Evolutionary conservation across 208 protist species (phyloP).

Genomic region (Histomonas meleagridis): DNA sequence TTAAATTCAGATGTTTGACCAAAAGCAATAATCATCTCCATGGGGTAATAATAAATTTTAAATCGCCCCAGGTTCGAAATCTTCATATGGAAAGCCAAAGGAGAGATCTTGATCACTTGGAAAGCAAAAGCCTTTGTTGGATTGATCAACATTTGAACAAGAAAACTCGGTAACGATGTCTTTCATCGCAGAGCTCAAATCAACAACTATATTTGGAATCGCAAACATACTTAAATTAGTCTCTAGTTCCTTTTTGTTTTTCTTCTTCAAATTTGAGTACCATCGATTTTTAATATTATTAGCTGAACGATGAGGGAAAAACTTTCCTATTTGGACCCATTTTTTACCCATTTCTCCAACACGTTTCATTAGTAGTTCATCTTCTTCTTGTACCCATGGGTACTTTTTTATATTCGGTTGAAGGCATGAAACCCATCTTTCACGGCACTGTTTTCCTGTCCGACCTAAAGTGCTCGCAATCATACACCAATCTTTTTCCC

Average conservation of each 20-base stretch:
- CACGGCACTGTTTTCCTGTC: neutral
- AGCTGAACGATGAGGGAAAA: neutral
- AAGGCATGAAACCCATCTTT: neutral
- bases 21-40: too few species aligned
- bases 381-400: neutral
- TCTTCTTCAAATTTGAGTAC: neutral
- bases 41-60: too few species aligned
- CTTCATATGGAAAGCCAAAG: too few species aligned
- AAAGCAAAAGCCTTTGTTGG: too few species aligned
- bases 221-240: too few species aligned
- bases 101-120: too few species aligned
- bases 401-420: neutral
- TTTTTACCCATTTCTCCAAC: neutral
- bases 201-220: too few species aligned
- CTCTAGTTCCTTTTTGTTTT: neutral
- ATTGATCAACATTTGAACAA: too few species aligned
- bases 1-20: too few species aligned
- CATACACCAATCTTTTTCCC: neutral
- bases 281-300: slow-evolving; percentile 22
- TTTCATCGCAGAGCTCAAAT: too few species aligned
- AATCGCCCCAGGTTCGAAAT: too few species aligned
- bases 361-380: neutral
- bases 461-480: neutral
- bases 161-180: too few species aligned
- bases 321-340: neutral